Evolutionary conservation across 306 rosid genomes (phyloP).

Genomic region (Glycine tomentella): DNA sequence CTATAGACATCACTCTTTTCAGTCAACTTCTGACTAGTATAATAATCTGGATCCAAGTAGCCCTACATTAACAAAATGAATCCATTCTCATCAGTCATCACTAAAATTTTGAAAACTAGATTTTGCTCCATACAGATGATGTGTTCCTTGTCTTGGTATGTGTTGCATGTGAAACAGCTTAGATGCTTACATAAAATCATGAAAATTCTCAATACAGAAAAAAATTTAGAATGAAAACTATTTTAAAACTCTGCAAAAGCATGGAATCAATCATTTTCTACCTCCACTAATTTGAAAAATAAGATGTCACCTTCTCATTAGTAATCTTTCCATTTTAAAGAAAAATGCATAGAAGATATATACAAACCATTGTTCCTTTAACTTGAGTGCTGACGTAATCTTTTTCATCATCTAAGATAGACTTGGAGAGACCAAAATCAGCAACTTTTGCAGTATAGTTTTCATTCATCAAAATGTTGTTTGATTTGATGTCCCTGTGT

Average conservation of each 20-base stretch:
- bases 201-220: neutral
- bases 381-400: conserved; percentile 68
- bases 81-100: conserved; percentile 12
- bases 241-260: neutral
- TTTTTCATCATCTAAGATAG: conserved; percentile 49
- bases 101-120: conserved; percentile 19
- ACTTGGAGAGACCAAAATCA: conserved; percentile 78
- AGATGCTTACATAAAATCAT: neutral
- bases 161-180: neutral
- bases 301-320: neutral
- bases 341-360: neutral
- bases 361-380: conserved; percentile 73
- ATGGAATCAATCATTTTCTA: neutral
- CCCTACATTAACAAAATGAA: conserved; percentile 53
- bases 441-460: conserved; percentile 63
- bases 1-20: conserved; percentile 77
- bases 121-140: neutral
- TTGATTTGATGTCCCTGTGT: conserved; percentile 76
- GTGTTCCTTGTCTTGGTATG: neutral
- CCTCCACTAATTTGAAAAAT: neutral
- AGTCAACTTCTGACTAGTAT: conserved; percentile 27
- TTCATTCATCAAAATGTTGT: conserved; percentile 67
- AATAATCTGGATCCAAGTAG: conserved; percentile 56
- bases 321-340: neutral
- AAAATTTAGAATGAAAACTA: neutral